Base-by-base conservation (phyloP, 2,329 filamentous ascomycete genomes). In the Diaporthe longicolla region DNA sequence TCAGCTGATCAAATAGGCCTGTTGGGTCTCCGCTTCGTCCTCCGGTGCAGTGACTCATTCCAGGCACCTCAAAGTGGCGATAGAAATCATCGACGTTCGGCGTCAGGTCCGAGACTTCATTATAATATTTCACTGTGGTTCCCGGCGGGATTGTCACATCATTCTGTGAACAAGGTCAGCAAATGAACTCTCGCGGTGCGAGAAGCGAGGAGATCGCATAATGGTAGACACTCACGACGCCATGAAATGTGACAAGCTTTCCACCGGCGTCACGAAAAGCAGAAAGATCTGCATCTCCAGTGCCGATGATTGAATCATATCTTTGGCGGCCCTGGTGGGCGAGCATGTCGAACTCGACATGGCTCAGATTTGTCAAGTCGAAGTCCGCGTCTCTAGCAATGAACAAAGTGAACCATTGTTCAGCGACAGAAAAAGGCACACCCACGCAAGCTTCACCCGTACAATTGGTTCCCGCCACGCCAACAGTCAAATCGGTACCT, bases 11-110 rank as follows among this genome's bases (percentile, higher is more conserved):
- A 61, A 59, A 61, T 4, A 43, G 35, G 37, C 35, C 26, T n/a
- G 57, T 61, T 15, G 57, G 57, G 13, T 26, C 32, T 61, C 57
- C 57, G n/a, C 57, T 40, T 43, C 35, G 57, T 40, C 57, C 57
- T 43, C 57, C 57, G n/a, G 15, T 24, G 35, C 57, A 61, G 7
- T 61, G 35, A 40, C 21, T 17, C 35, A 40, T 9, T n/a, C 57
- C 57, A 13, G 35, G 57, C 57, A 61, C 57, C 57, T 61, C 57
- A 40, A 59, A 59, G 57, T 59, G 57, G n/a, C 57, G 57, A 21
- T 59, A 59, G 13, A 59, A 59, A 21, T 59, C 57, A 17, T 26
- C 3, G 57, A 40, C 5, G 7, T 24, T 19, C 35, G 32, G 57
- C 3, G 21, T 10, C 21, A 40, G 57, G 57, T 5, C 7, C 57